Conservation (phyloP, 1,284 basidiomycete species). For the Apiotrichum sp. region DNA sequence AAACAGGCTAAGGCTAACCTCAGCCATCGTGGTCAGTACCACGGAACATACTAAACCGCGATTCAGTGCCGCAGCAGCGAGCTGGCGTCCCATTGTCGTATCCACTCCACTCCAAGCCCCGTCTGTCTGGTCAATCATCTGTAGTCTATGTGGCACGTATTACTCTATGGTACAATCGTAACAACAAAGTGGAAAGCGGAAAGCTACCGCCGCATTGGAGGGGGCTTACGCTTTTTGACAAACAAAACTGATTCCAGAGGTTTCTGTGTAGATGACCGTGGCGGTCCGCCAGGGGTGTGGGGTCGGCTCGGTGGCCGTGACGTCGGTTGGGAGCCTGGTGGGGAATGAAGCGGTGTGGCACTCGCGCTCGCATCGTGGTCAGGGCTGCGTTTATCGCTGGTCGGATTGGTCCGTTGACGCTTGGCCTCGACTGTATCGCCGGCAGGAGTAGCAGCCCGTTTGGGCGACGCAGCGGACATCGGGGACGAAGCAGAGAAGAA, state of each 20-base stretch:
- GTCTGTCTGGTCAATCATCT: too few relatives aligned
- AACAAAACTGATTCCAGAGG: conserved; percentile 22
- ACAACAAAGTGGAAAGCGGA: background rate
- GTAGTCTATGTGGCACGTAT: too few relatives aligned
- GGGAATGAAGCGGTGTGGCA: too few relatives aligned
- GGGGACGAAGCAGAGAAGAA: conserved; percentile 7
- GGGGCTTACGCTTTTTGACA: conserved; percentile 16
- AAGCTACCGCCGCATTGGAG: background rate
- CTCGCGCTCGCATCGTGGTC: background rate
- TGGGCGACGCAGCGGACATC: background rate
- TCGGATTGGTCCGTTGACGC: too few relatives aligned
- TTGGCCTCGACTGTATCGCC: too few relatives aligned
- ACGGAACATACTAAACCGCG: background rate
- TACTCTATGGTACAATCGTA: background rate
- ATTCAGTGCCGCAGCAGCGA: background rate
- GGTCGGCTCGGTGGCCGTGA: background rate
- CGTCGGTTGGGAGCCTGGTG: too few relatives aligned
- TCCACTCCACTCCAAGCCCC: too few relatives aligned
- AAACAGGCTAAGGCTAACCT: background rate
- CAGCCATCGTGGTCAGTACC: background rate
- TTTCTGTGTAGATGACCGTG: background rate
- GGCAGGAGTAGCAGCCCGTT: background rate
- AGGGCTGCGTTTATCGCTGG: background rate
- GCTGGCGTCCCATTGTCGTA: too few relatives aligned
- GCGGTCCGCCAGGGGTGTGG: background rate